Evolutionary conservation across 2,329 filamentous ascomycete species (phyloP).

Genomic region (Gaeumannomyces tritici): DNA sequence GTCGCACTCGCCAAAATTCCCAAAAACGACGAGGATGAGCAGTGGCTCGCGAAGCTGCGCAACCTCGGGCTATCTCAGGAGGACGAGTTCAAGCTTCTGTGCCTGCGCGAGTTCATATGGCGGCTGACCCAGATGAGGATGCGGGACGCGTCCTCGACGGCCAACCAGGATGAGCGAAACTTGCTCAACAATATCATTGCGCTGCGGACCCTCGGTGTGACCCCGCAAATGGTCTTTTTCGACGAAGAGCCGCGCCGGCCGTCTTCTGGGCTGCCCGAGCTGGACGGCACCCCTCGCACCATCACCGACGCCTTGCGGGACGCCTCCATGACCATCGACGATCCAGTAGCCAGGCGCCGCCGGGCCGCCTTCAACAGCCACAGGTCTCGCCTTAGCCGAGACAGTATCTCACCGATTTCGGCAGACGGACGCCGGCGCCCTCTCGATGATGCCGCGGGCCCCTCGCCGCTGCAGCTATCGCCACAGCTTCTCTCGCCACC

Average conservation of each 20-base stretch:
- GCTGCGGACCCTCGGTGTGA: constrained; percentile 66
- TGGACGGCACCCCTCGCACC: constrained; percentile 42
- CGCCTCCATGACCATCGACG: constrained; percentile 80
- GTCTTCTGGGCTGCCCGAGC: constrained; percentile 19
- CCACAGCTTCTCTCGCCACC: constrained; percentile 8
- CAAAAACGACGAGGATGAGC: constrained; percentile 87
- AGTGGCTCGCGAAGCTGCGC: constrained; percentile 78
- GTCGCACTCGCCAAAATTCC: constrained; percentile 52
- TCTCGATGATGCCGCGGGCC: constrained; percentile 17
- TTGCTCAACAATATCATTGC: constrained; percentile 64
- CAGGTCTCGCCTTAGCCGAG: constrained; percentile 29
- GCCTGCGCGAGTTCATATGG: constrained; percentile 85
- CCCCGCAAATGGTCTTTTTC: constrained; percentile 85
- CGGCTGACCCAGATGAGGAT: constrained; percentile 65
- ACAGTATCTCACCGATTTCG: constrained; percentile 27
- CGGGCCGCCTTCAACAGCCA: constrained; percentile 42
- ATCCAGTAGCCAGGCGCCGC: constrained; percentile 45
- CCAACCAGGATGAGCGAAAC: constrained; percentile 19
- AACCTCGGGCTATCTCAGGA: constrained; percentile 74
- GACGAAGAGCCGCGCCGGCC: constrained; percentile 58
- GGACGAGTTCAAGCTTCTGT: constrained; percentile 83
- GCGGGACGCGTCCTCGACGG: constrained; percentile 30
- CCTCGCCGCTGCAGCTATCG: constrained; percentile 15
- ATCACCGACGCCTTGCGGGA: constrained; percentile 87
- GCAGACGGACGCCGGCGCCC: constrained; percentile 21